Evolutionary conservation across 139 green algal genomes (phyloP).

Genomic region (Bryopsis sp.): DNA sequence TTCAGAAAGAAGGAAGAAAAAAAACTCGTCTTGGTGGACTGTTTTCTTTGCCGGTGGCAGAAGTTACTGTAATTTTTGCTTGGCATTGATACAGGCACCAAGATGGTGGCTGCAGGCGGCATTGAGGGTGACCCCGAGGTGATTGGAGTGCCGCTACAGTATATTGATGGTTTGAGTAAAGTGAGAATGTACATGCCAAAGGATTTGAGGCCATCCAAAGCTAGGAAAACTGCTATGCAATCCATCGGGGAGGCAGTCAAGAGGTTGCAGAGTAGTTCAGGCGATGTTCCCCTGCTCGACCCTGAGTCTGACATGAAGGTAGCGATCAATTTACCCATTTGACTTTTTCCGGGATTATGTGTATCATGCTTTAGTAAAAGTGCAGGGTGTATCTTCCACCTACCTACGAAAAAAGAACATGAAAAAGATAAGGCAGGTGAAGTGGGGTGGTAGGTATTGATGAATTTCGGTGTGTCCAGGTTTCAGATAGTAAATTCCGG

Average conservation of each 20-base stretch:
- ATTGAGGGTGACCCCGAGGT: background rate
- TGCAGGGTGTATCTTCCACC: background rate
- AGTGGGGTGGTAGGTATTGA: background rate
- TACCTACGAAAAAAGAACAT: background rate
- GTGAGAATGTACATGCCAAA: background rate
- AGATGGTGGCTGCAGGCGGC: background rate
- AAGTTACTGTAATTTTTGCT: no score
- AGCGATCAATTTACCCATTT: background rate
- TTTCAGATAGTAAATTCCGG: background rate
- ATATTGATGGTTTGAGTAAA: background rate
- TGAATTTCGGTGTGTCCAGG: background rate
- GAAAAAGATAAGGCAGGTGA: background rate
- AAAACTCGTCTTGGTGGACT: background rate
- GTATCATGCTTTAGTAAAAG: background rate
- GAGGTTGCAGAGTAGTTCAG: background rate
- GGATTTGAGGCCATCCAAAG: background rate
- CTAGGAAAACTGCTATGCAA: background rate
- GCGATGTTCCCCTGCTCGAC: constrained; percentile 2
- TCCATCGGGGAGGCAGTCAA: background rate
- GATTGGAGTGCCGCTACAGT: background rate
- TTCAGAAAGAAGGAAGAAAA: background rate
- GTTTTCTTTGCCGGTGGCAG: no score
- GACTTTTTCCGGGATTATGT: no score
- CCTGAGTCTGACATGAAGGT: constrained; percentile 16
- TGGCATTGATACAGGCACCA: no score